Evolutionary conservation across 495 filamentous ascomycete species (phyloP), one percentile per base, ranked within the genome.

Genomic region (Hyaloscypha bicolor): DNA sequence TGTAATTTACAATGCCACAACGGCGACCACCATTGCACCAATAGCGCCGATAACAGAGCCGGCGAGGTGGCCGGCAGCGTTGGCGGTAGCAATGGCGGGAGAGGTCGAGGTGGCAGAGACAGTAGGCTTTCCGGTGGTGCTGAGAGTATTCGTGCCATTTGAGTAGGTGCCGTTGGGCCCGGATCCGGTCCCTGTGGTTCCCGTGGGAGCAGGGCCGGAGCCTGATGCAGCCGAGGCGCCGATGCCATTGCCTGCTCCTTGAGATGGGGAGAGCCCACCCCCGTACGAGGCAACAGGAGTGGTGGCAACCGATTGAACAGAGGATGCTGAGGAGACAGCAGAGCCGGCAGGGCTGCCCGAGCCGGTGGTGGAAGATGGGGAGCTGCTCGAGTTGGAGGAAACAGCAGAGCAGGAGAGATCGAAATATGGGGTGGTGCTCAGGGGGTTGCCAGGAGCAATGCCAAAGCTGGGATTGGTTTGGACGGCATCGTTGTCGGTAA

Each of bases 401-500:
- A 69, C 67, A 52, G 52, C 65, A 2, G 63, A 55, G 79, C 89
- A 92, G 60, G 79, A 83, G 58, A 92, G 80, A 72, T 91, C 82
- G 76, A 82, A 92, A 21, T 89, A 76, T 37, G 89, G 87, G 5
- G 75, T 88, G 61, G 81, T 86, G 65, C 75, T 75, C 37, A 82
- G 67, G 33, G 69, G 57, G 75, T 70, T 76, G 25, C 79, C 81
- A 55, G 60, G 37, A 55, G 80, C 69, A 60, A 86, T 71, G 61
- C 92, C 91, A 76, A 95, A 94, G 80, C 86, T 90, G 63, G 90
- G 89, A 79, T 76, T 86, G 14, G 89, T 84, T 11, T 79, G 82
- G 14, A 74, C 78, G 30, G 81, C 81, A 35, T 76, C 77, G 37
- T 84, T 82, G 68, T 94, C 92, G 72, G 91, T 84, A 14, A 93